Evolutionary conservation across 2,329 filamentous ascomycete species (phyloP).

Genomic region (Beauveria medogensis): DNA sequence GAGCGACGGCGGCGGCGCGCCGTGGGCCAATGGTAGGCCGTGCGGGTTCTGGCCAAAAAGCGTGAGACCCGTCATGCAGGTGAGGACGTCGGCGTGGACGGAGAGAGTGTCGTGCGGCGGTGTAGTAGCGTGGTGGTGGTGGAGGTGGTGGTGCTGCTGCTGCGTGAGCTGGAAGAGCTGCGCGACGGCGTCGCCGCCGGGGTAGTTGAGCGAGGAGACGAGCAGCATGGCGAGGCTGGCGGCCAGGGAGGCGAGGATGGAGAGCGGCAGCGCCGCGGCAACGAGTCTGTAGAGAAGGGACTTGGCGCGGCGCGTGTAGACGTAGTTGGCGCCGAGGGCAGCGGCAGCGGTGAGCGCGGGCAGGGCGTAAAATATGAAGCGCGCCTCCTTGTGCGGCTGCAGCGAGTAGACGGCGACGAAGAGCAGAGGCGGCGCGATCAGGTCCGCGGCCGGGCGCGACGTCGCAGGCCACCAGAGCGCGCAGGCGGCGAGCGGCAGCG

Average conservation of each 20-base stretch:
- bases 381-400: constrained; percentile 91
- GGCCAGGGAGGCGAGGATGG: constrained; percentile 51
- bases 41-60: constrained; percentile 49
- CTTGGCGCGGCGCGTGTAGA: constrained; percentile 60
- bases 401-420: constrained; percentile 78
- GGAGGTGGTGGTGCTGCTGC: constrained; percentile 1
- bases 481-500: constrained; percentile 45
- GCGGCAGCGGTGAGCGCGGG: constrained; percentile 73
- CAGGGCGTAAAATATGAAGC: constrained; percentile 85
- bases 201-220: constrained; percentile 85
- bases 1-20: constrained; percentile 10
- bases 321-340: constrained; percentile 62
- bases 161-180: constrained; percentile 35
- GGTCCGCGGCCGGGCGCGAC: constrained; percentile 31
- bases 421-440: constrained; percentile 58
- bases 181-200: constrained; percentile 71
- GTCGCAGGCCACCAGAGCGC: constrained; percentile 42
- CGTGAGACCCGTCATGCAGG: constrained; percentile 64
- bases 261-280: constrained; percentile 47
- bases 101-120: constrained; percentile 21
- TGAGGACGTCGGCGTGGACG: constrained; percentile 57
- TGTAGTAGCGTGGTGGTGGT: constrained; percentile 13
- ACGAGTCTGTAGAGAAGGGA: constrained; percentile 46
- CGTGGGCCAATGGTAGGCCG: constrained; percentile 28
- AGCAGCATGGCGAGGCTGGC: constrained; percentile 61